Evolutionary conservation across 495 filamentous ascomycete genomes (phyloP), one percentile per base, ranked within the genome.

Genomic region (Xylaria curta): DNA sequence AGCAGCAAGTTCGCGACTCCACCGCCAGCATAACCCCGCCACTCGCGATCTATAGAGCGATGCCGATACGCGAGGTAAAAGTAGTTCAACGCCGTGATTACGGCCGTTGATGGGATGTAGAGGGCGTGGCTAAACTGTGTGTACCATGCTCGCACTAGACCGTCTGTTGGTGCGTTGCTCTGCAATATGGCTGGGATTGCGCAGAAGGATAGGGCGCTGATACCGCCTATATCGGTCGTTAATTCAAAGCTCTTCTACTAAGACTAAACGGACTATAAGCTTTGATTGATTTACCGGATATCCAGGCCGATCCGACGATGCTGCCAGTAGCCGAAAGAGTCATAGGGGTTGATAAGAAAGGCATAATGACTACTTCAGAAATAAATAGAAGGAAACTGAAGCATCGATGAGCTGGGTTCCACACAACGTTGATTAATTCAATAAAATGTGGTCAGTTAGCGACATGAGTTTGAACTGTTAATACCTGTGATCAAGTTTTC

Each of bases 21-120:
- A 0, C 78, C 81, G 0, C 68, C 69, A 0, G 74, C 75, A 42
- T 81, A 86, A 8, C 78, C 70, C 26, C 77, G 77, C 69, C 75
- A 81, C 42, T 82, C 75, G 1, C 78, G 66, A 0, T 74, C 67
- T 1, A 71, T 69, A 4, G 56, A 61, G 8, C 74, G 78, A 51
- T 83, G 79, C 0, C 74, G 75, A 70, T 81, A 82, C 15, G 83
- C 82, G 28, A 85, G 80, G 68, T 83, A 84, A 46, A 78, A 24
- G 66, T 84, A 84, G 33, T 80, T 79, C 1, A 78, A 44, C 3
- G 79, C 79, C 7, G 78, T 76, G 9, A 74, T 44, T 0, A 73
- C 78, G 4, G 78, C 80, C 7, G 83, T 74, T 1, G 79, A 76
- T 0, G 82, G 83, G 67, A 82, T 79, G 56, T 81, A 77, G 2